These are phyloP conservation scores for Tillandsia fasciculata DNA, from an alignment of 176 grass and related monocot genomes.

Conservation along the genomic window DNA sequence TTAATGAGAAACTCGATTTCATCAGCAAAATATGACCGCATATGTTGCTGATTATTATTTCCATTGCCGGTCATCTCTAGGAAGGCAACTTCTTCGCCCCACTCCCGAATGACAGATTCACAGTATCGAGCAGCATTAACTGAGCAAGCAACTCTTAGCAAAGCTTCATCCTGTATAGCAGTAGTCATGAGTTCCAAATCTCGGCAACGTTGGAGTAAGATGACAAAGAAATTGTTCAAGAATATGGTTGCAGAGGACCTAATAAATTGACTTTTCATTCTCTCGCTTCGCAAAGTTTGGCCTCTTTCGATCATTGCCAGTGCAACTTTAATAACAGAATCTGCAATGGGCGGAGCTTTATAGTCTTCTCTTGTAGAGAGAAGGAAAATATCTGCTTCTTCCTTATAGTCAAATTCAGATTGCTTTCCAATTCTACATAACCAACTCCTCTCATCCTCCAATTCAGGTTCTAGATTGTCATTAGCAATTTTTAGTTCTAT, in stretches of 20 bases:
- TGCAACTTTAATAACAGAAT: conserved; percentile 69
- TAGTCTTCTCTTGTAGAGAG: conserved; percentile 75
- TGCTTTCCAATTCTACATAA: conserved; percentile 29
- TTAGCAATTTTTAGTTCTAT: conserved; percentile 64
- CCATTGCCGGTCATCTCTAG: conserved; percentile 44
- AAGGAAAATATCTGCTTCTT: conserved; percentile 42
- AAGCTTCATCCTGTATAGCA: conserved; percentile 43
- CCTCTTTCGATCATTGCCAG: conserved; percentile 71
- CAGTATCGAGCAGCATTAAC: conserved; percentile 57
- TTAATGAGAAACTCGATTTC: conserved; percentile 62
- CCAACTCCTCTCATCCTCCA: conserved; percentile 51
- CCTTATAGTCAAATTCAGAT: conserved; percentile 22
- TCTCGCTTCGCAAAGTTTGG: conserved; percentile 39
- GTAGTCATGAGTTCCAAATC: conserved; percentile 38
- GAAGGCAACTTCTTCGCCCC: conserved; percentile 68
- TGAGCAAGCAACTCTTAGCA: conserved; percentile 44
- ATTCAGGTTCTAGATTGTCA: conserved; percentile 53
- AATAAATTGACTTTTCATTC: conserved; percentile 46
- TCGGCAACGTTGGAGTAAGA: conserved; percentile 46
- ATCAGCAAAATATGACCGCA: conserved; percentile 51
- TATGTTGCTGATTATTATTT: conserved; percentile 9
- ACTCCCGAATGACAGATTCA: conserved; percentile 60
- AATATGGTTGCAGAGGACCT: conserved; percentile 52
- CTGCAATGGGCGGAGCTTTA: conserved; percentile 64
- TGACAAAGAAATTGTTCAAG: conserved; percentile 63